These are phyloP conservation scores for Naganishia randhawae DNA, from an alignment of 768 basidiomycete genomes.

Conservation along the genomic window DNA sequence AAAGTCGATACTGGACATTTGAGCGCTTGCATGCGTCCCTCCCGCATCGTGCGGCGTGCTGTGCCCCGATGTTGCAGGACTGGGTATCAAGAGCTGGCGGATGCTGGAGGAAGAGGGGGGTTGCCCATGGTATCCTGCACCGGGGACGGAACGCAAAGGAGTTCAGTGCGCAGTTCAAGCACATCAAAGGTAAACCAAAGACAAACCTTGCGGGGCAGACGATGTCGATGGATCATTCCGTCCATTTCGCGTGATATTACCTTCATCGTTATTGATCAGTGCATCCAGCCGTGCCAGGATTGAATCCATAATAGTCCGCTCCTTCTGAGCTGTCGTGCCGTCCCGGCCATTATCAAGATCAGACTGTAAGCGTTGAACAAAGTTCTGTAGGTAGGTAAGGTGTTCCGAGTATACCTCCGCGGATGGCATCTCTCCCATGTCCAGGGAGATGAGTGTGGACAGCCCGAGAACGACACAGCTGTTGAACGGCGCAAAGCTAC, in stretches of 20 bases:
- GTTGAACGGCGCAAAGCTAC: conserved; percentile 24
- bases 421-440: conserved; percentile 24
- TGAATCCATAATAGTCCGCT: conserved; percentile 28
- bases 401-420: conserved; percentile 24
- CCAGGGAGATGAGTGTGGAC: conserved; percentile 23
- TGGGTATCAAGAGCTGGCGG: not conserved
- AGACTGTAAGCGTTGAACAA: conserved; percentile 14
- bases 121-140: not conserved
- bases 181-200: no score
- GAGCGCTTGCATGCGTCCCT: not conserved
- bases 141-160: no score
- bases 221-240: not conserved
- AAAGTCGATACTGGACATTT: conserved; percentile 23
- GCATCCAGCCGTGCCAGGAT: conserved; percentile 24
- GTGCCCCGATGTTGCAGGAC: conserved; percentile 15
- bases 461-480: conserved; percentile 25
- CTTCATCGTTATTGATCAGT: conserved; percentile 16
- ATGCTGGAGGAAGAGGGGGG: not conserved
- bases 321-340: conserved; percentile 12
- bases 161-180: no score
- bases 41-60: not conserved
- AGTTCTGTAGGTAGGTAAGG: conserved; percentile 21
- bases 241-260: not conserved
- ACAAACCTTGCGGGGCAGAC: conserved; percentile 1
- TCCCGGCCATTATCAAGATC: conserved; percentile 24